These are phyloP conservation scores for Syncephalis fuscata DNA, from an alignment of 371 early-diverging fungal species.

Conservation along the genomic window DNA sequence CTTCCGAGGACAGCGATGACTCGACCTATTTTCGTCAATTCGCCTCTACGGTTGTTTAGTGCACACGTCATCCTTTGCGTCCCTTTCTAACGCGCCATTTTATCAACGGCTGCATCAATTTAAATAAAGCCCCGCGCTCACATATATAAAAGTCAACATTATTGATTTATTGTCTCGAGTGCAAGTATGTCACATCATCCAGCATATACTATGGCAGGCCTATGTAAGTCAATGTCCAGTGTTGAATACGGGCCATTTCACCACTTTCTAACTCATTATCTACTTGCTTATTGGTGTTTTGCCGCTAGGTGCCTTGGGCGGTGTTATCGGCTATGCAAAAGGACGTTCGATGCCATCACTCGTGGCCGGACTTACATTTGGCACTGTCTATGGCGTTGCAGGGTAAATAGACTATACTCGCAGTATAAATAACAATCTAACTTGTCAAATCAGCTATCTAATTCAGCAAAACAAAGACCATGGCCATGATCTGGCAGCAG, in stretches of 20 bases:
- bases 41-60: no score
- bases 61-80: no score
- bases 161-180: no score
- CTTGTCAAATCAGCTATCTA: constrained; percentile 15
- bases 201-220: constrained; percentile 26
- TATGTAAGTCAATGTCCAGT: constrained; percentile 16
- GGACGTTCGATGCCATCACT: constrained; percentile 39
- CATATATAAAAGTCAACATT: no score
- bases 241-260: no score
- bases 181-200: constrained; percentile 32
- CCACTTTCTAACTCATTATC: no score
- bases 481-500: constrained; percentile 42
- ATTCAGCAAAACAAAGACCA: constrained; percentile 41
- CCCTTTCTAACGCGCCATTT: no score
- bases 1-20: no score
- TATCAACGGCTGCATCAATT: no score
- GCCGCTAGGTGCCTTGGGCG: constrained; percentile 22
- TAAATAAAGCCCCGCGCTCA: no score
- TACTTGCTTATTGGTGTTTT: background rate
- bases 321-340: constrained; percentile 35
- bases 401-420: constrained; percentile 13
- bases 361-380: constrained; percentile 44
- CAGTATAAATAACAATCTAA: background rate
- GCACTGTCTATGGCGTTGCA: constrained; percentile 32
- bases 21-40: no score